These are phyloP conservation scores for Fomes fomentarius DNA, from an alignment of 1,284 basidiomycete genomes.

Conservation along the genomic window DNA sequence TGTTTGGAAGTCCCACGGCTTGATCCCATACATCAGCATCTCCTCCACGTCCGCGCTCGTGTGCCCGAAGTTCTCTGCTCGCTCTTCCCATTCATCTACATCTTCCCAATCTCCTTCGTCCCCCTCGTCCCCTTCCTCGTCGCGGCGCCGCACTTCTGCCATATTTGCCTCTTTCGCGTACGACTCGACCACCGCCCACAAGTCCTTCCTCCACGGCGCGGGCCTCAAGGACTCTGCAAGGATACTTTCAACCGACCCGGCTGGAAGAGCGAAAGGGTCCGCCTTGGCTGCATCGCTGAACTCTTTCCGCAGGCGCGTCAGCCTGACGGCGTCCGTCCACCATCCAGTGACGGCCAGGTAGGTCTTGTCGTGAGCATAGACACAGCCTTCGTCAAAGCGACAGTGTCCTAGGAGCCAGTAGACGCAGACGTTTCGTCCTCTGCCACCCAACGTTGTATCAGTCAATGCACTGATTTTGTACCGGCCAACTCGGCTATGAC, in stretches of 20 bases:
- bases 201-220: constrained; percentile 7
- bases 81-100: constrained; percentile 23
- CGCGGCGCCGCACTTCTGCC: not conserved
- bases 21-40: constrained; percentile 42
- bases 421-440: constrained; percentile 5
- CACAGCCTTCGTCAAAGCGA: constrained; percentile 37
- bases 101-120: constrained; percentile 1
- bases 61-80: constrained; percentile 37
- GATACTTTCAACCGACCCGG: not conserved
- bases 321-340: constrained; percentile 2
- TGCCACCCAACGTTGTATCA: no score
- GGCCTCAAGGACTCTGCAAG: constrained; percentile 12
- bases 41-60: constrained; percentile 40
- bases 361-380: constrained; percentile 40
- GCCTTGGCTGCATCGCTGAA: not conserved
- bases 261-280: not conserved
- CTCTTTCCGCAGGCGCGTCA: constrained; percentile 1
- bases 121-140: constrained; percentile 3
- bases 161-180: not conserved
- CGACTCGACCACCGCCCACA: not conserved
- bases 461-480: no score
- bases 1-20: constrained; percentile 50
- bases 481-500: no score
- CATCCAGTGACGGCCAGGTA: constrained; percentile 30
- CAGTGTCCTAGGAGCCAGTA: constrained; percentile 37